Evolutionary conservation across 805 yeast genomes (phyloP), one percentile per base, ranked within the genome.

Genomic region (Lipomyces starkeyi): DNA sequence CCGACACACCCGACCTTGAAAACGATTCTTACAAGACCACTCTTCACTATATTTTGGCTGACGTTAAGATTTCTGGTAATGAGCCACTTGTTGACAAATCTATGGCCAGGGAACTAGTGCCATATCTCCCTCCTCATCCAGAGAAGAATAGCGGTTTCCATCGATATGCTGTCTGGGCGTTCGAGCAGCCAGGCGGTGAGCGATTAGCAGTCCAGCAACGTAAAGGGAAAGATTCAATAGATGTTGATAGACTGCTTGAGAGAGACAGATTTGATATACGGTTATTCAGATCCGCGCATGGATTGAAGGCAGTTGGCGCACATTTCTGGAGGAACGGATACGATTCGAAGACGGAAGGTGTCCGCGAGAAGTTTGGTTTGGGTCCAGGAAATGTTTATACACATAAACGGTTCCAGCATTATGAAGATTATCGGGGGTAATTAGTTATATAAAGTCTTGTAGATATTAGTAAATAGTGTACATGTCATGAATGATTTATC

Each of bases 81-180:
- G 82, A 85, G 27, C 77, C 75, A 56, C 83, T 80, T 69, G 72
- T 70, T 8, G 68, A 74, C 37, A 62, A 70, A 25, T 37, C 58
- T 58, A 75, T 80, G 55, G 83, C 80, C 58, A 81, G 78, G 67
- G 86, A 80, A 65, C 83, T 87, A 71, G 82, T 84, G 53, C 84
- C 86, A 8, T 94, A 92, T 77, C 76, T 83, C 29, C 97, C 99
- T 32, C 91, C 97, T 58, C 85, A 85, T 34, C 97, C 98, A 11
- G 98, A 94, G 77, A 91, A 91, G 81, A 95, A 95, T 78, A 83
- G 89, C 2, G 92, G 91, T 55, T 82, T 83, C 40, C 97, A 94
- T 78, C 86, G 98, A 79, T 88, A 90, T 64, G 87, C 91, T 62
- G 86, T 91, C 56, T 93, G 98, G 97, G 96, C 93, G 3, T 90